Evolutionary conservation across 352 stramenopile genomes (phyloP).

Genomic region (Elongisporangium senticosum): DNA sequence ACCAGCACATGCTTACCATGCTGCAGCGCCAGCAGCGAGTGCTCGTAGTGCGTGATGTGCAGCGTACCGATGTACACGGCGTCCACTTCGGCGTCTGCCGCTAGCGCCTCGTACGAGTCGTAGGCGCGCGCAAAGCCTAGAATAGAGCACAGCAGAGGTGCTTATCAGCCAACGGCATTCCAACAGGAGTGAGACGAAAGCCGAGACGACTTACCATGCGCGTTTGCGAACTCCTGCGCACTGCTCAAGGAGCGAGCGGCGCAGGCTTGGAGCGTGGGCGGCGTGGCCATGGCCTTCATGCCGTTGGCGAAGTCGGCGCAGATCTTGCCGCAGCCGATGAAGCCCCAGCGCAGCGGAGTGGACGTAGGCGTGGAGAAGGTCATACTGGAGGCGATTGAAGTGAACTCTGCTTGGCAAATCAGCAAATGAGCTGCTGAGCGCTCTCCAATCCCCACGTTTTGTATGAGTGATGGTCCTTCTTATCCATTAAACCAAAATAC

Average conservation of each 20-base stretch:
- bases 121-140: slow-evolving; percentile 49
- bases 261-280: slow-evolving; percentile 27
- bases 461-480: too few species aligned
- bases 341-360: slow-evolving; percentile 30
- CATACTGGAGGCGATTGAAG: too few species aligned
- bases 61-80: slow-evolving; percentile 88
- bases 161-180: slow-evolving; percentile 1
- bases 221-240: slow-evolving; percentile 27
- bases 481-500: too few species aligned
- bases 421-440: too few species aligned
- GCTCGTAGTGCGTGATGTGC: slow-evolving; percentile 68
- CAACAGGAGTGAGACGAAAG: slow-evolving; percentile 2
- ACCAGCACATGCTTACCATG: slow-evolving; percentile 84
- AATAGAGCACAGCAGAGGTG: not conserved
- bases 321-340: slow-evolving; percentile 52
- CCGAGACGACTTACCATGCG: slow-evolving; percentile 14
- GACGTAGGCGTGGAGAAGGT: too few species aligned
- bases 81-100: slow-evolving; percentile 65
- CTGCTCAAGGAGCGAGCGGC: slow-evolving; percentile 31
- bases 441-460: too few species aligned
- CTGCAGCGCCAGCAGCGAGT: slow-evolving; percentile 58
- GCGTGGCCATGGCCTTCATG: slow-evolving; percentile 21
- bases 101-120: slow-evolving; percentile 79
- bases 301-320: slow-evolving; percentile 39
- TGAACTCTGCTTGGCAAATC: too few species aligned